Conservation (phyloP, 192 early-diverging fungal species). For the Spizellomyces sp. region DNA sequence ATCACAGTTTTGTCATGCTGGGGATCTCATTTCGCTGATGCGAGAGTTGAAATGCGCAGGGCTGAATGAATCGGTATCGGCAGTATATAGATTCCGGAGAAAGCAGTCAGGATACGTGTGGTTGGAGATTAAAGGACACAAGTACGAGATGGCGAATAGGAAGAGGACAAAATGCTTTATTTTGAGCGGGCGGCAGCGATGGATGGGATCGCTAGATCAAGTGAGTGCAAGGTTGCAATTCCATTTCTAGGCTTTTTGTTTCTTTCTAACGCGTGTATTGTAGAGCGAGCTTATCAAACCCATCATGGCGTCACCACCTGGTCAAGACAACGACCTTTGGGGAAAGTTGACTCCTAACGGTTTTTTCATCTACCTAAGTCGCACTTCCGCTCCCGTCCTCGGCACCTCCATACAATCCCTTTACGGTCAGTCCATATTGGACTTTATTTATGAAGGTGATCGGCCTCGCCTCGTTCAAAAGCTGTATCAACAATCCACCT, state of each 20-base stretch:
- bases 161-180: slow-evolving; percentile 64
- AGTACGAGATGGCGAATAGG: slow-evolving; percentile 49
- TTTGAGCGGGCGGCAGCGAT: slow-evolving; percentile 40
- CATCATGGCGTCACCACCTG: too few species aligned
- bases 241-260: too few species aligned
- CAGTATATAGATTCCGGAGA: slow-evolving; percentile 62
- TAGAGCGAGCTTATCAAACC: too few species aligned
- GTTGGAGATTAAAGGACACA: slow-evolving; percentile 58
- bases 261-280: background rate
- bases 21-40: slow-evolving; percentile 66
- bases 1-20: slow-evolving; percentile 56
- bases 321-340: slow-evolving; percentile 53
- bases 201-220: slow-evolving; percentile 27
- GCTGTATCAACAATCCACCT: background rate
- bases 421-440: slow-evolving; percentile 24
- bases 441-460: slow-evolving; percentile 31
- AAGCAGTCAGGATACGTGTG: slow-evolving; percentile 51
- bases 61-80: slow-evolving; percentile 46
- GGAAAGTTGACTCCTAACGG: slow-evolving; percentile 61
- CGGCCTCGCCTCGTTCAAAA: slow-evolving; percentile 10
- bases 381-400: slow-evolving; percentile 25
- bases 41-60: slow-evolving; percentile 59
- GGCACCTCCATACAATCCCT: slow-evolving; percentile 12
- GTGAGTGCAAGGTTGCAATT: slow-evolving; percentile 33
- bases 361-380: slow-evolving; percentile 46